Evolutionary conservation across 2,329 filamentous ascomycete species (phyloP), one percentile per base, ranked within the genome.

Genomic region (Penicillium sp.): DNA sequence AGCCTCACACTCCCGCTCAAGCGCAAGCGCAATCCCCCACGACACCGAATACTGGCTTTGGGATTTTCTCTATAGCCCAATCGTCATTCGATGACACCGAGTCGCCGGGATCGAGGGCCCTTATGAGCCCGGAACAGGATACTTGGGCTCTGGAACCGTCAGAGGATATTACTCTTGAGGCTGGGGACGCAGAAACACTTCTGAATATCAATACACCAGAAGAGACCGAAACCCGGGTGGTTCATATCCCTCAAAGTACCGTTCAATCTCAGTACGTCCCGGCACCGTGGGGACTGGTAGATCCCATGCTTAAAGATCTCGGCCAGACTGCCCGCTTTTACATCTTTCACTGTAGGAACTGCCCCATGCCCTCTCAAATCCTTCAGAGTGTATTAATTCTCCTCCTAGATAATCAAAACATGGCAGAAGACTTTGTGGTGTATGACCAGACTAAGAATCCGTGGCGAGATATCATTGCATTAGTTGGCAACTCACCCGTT

Each of bases 371-470:
- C 28, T 20, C 13, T 33, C 20, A 27, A 24, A 4, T 13, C 31
- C 8, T 24, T 3, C 3, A 42, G 5, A n/a, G 20, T 45, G 67
- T 66, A 43, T 57, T 46, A 31, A 41, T 50, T 39, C 23, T 33
- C 41, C 23, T 33, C 28, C 23, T 27, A 72, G 69, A 68, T 54
- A 67, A 68, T 47, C 62, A 66, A 44, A 55, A 66, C 46, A 62
- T 78, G 53, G 74, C 71, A 45, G 67, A 63, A 44, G 72, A 75
- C 50, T 69, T 78, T 51, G 72, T 77, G 0, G 64, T 77, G 3
- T 76, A 78, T 58, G 72, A 77, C 27, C 61, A 68, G 27, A 68
- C 71, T 1, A 66, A 71, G 13, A 79, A 79, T 32, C 75, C 75
- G 0, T 76, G 76, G 47, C 73, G 75, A 28, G 72, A 77, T 46